Percentiles rank a stretch among this genome's conserved stretches.
Conservation (phyloP, 768 basidiomycete genomes). For the Porphyrellus cyaneotinctus region DNA sequence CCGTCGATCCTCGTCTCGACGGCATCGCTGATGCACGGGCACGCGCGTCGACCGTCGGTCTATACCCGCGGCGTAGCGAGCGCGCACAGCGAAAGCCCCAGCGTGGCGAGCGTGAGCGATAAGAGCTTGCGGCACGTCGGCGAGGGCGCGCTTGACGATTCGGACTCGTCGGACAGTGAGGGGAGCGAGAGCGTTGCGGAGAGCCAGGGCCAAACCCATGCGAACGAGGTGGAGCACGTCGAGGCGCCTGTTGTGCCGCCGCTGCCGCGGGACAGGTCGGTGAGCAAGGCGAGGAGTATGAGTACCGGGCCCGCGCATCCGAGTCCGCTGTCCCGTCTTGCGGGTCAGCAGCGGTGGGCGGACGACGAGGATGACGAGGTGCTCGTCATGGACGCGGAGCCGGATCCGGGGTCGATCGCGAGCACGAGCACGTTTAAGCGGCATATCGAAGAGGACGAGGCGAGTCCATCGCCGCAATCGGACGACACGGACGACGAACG, state of each 20-base stretch:
- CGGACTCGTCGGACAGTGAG: conserved; percentile 52
- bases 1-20: conserved; percentile 38
- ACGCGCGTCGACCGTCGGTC: conserved; percentile 35
- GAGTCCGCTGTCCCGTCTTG: conserved; percentile 63
- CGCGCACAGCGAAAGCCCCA: conserved; percentile 31
- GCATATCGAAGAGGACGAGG: conserved; percentile 43
- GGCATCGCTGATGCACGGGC: conserved; percentile 29
- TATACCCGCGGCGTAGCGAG: conserved; percentile 39
- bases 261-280: background rate
- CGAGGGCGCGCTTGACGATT: conserved; percentile 75
- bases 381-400: background rate
- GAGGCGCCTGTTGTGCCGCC: conserved; percentile 22
- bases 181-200: conserved; percentile 19
- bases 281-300: conserved; percentile 38
- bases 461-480: conserved; percentile 56
- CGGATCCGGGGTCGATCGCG: background rate
- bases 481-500: conserved; percentile 56
- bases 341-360: conserved; percentile 50
- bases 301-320: conserved; percentile 42
- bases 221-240: conserved; percentile 33
- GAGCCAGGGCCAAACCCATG: conserved; percentile 12
- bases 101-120: conserved; percentile 36
- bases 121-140: conserved; percentile 61
- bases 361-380: conserved; percentile 24
- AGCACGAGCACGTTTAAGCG: conserved; percentile 4